Base-by-base conservation (phyloP, 2,329 filamentous ascomycete species). In the Aspergillus sp. region DNA sequence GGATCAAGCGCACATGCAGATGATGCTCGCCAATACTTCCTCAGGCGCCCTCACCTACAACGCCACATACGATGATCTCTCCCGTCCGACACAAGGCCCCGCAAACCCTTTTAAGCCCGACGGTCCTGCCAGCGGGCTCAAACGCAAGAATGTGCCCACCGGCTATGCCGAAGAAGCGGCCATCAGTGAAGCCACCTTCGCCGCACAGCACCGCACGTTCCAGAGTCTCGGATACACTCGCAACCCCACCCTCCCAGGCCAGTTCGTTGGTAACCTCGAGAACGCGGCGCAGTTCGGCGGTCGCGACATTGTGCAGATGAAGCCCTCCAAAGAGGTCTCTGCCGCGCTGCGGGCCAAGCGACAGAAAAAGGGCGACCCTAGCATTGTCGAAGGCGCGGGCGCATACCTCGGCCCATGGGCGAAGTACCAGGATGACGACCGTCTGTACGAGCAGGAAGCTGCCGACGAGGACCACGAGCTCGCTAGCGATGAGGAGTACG, bases 401-500 rank as follows among this genome's bases (percentile, higher is more conserved):
- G 87, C 91, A 43, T 99, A 99, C 71, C 82, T 95, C 35, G 95
- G 95, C 0, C 95, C 94, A 0, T 99, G 95, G 95, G 95, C 94
- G 8, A 86, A 82, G 68, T 96, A 95, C 66, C 80, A 85, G 57
- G 78, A 85, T 46, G 85, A 92, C 58, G 87, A 88, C 62, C 87
- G 91, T 59, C 77, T 83, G 30, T 83, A 82, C 50, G 82, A 88
- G 53, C 85, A 89, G 16, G 84, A 83, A 54, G 76, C 79, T 45
- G 84, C 85, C n/a, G 75, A 76, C 11, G 88, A 84, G 42, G 89
- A 88, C 57, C 84, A 82, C 45, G 83, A 90, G 69, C 78, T 95
- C 40, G 87, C 82, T 4, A 89, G 86, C 61, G 88, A 89, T 57
- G 88, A 91, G 67, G 89, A 93, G 65, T 89, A 88, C 61, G 85